Evolutionary conservation across 2,329 filamentous ascomycete genomes (phyloP).

Genomic region (Aureobasidium sp.): DNA sequence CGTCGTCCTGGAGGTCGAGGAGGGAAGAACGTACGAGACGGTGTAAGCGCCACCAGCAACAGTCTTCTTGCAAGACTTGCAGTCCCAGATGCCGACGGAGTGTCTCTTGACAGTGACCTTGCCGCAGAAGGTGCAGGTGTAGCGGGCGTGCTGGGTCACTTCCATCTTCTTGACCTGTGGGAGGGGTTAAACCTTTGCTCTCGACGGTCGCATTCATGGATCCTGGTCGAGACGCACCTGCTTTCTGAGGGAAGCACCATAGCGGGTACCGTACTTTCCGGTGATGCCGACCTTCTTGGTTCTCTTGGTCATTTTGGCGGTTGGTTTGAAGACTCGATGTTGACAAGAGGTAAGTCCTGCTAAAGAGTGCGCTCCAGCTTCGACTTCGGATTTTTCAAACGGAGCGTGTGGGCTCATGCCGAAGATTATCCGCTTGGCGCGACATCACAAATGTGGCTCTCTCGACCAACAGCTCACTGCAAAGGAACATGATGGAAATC

Average conservation of each 20-base stretch:
- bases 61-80: conserved; percentile 91
- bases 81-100: conserved; percentile 94
- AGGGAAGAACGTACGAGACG: conserved; percentile 66
- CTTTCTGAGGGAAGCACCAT: conserved; percentile 64
- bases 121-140: conserved; percentile 97
- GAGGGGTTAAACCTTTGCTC: conserved; percentile 11
- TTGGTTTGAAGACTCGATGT: conserved; percentile 12
- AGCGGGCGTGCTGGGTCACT: conserved; percentile 96
- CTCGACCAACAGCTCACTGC: background rate
- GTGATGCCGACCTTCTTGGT: conserved; percentile 73
- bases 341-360: conserved; percentile 5
- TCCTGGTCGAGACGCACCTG: conserved; percentile 39
- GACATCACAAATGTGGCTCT: background rate
- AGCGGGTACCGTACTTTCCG: conserved; percentile 97
- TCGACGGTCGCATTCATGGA: conserved; percentile 4
- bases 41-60: conserved; percentile 90
- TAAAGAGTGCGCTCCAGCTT: background rate
- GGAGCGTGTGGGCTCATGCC: background rate
- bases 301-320: conserved; percentile 74
- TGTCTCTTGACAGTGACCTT: conserved; percentile 74
- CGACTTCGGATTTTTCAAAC: background rate
- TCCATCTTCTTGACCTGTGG: conserved; percentile 91
- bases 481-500: background rate
- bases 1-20: conserved; percentile 1
- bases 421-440: background rate